Evolutionary conservation across 441 rosid genomes (phyloP), one percentile per base, ranked within the genome.

Genomic region (Erodium moschatum): DNA sequence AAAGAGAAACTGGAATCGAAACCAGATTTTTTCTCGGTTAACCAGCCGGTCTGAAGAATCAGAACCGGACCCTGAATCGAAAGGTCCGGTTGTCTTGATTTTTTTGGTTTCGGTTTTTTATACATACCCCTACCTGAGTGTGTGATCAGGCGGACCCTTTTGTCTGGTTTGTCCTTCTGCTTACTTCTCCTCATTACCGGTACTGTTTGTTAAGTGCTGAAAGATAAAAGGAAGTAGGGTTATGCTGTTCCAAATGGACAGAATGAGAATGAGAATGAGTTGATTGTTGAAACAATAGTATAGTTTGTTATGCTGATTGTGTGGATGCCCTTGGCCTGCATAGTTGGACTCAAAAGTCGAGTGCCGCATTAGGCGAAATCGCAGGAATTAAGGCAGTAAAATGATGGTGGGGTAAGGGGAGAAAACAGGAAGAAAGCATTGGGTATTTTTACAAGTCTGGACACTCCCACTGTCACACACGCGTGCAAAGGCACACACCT

Each of bases 251-350:
- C 15, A 48, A 48, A n/a, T 48, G 16, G 54, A 50, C 58, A 50
- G 58, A 50, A 50, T 50, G n/a, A n/a, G n/a, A n/a, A n/a, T n/a
- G n/a, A n/a, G 58, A 50, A 50, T 50, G 58, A 50, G 13, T n/a
- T 13, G 58, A n/a, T 4, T 15, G 6, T 50, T 50, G 48, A 48
- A 48, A 48, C 54, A 48, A n/a, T 48, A 12, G 15, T 5, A 8
- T 48, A 12, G 11, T 48, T 11, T 48, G 54, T 48, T 48, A 48
- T 48, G 54, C 54, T 48, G 15, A 48, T 48, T 48, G 54, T 48
- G 54, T 48, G 54, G 12, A 48, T 48, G 15, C 54, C 54, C 54
- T 48, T 13, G 54, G 54, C 54, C 54, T 48, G 54, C 54, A n/a
- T 13, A 48, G 54, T 24, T 24, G 27, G 27, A 24, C 27, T 24